Base-by-base conservation (phyloP, 1,284 basidiomycete genomes). In the Phlebopus sp. region DNA sequence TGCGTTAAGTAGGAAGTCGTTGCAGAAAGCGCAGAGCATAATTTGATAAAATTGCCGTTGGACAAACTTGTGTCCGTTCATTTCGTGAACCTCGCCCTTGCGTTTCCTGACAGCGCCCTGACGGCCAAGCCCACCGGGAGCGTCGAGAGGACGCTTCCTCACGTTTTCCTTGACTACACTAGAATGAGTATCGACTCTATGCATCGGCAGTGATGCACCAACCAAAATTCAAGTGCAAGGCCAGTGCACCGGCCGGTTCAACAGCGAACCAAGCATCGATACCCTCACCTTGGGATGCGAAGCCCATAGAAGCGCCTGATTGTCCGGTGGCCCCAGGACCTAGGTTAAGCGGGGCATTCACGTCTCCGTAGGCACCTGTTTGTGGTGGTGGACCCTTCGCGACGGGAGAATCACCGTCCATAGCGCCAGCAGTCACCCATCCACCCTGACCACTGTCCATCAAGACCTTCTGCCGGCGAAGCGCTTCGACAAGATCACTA, bases 51-150 rank as follows among this genome's bases (percentile, higher is more conserved):
- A 99, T 70, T 99, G 97, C 45, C 88, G 84, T 62, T 94, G 91
- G 44, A 99, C 81, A 65, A 99, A 99, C 69, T 97, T 92, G 77
- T 99, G 97, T 4, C 97, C 97, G 65, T 99, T 99, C 91, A 98
- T 97, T 71, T 98, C 95, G 70, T 97, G 93, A 10, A 99, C 90
- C 70, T 99, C 96, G 59, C 90, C 96, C 73, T 97, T 97, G 64
- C 93, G 91, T 74, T 97, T 97, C 62, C 96, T 87, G 56, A 99
- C 85, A 52, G 97, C 97, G 53, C 96, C 97, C 72, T 98, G 96
- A 68, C 97, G 92, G 35, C 96, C 97, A 27, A 99, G 85, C 52
- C 92, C 94, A 50, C 87, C 80, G 17, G 82, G 82, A 5, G 83
- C 89, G 63, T 99, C 97, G 59, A 95, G 72, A 29, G 95, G 93